Evolutionary conservation across 2,329 filamentous ascomycete species (phyloP), one percentile per base, ranked within the genome.

Genomic region (Aaosphaeria pasadenensis): DNA sequence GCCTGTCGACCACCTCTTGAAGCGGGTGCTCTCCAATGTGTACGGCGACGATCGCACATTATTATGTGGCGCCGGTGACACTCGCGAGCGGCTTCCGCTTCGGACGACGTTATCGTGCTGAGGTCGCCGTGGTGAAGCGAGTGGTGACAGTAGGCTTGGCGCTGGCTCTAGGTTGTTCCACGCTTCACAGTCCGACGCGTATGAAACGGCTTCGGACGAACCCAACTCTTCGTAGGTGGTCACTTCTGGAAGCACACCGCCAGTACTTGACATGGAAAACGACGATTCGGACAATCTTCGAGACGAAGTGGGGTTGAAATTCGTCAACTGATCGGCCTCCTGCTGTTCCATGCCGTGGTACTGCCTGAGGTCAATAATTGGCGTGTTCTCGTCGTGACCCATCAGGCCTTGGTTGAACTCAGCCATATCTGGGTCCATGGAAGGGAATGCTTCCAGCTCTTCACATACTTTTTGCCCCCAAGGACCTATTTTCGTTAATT

Each of bases 1-100:
- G 11, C 86, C 87, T 4, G 87, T 90, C 17, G 87, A 90, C 87
- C 87, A 91, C 56, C 87, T 78, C 75, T 90, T 89, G 64, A 78
- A 83, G 53, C 85, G 80, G 41, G 76, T 77, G 45, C 77, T 80
- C 41, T 89, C 86, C 44, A 89, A 77, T 44, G 75, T 85, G 71
- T 90, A 90, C 1, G 87, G 87, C 13, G 83, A 85, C 38, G 86
- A 82, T 52, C 87, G 81, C 63, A 86, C 77, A 46, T 78, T 83
- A 31, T 83, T 84, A 40, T 86, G 80, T 24, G 87, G 86, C 31
- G 86, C 88, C 35, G 86, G 86, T 41, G 87, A 89, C 9, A 85
- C 85, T 38, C 86, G 80, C 24, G 86, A 84, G 45, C 86, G 82
- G 68, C 85, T 88, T 53, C 67, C 65, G 81, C 83, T 42, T 77